Evolutionary conservation across 306 rosid species (phyloP), one percentile per base, ranked within the genome.

Genomic region (Prinsepia uniflora): DNA sequence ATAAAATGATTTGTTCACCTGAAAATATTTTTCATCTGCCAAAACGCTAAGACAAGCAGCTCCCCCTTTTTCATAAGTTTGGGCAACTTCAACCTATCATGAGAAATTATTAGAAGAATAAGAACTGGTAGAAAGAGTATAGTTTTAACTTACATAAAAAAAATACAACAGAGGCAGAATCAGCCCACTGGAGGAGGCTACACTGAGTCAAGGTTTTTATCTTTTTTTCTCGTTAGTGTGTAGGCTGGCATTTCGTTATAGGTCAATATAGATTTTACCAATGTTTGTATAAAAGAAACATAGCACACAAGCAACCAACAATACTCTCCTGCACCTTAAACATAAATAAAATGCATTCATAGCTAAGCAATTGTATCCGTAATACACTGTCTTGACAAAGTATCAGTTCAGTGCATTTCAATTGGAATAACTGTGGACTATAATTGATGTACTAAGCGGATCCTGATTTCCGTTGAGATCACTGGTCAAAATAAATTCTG

Each of bases 11-110:
- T 61, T 45, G 52, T 67, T 76, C 81, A 95, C 99, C 99, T 89
- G 84, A 74, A 95, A 95, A 80, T 74, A 95, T 83, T 95, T 91
- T 71, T 76, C 80, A 75, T 95, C 99, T 1, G 99, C 91, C 80
- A 95, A 70, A 83, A 95, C 96, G 81, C 99, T 94, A 39, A 94
- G 89, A 79, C 99, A 94, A 70, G 99, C 99, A 6, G 99, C 99
- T 81, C 96, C 99, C 54, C 99, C 99, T 77, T 81, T 88, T 88
- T 91, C 97, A 68, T 94, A 91, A 63, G 99, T 86, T 82, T 48
- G 79, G 72, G 97, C 99, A 73, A 94, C 76, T 76, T 91, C 91
- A 82, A 94, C 97, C 99, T 94, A 70, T 39, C 47, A 72, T 46
- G 15, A 14, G 7, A 62, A 19, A 24, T 4, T 34, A 52, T 63